These are phyloP conservation scores for Sequoiadendron giganteum DNA, from an alignment of 75 land plant genomes.

Conservation along the genomic window DNA sequence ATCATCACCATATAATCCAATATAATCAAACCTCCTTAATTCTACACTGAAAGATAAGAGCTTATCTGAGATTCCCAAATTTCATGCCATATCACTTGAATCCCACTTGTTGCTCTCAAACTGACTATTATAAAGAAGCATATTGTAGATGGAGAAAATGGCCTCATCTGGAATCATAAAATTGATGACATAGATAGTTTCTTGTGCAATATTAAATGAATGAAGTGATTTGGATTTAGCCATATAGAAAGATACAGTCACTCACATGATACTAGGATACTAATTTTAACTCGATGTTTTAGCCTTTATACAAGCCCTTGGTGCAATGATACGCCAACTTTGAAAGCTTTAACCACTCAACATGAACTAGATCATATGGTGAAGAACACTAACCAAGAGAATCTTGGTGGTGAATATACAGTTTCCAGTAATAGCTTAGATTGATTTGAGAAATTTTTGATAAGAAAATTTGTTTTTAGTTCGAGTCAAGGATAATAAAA, in stretches of 20 bases:
- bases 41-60: too few species aligned
- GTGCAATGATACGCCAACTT: background rate
- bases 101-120: too few species aligned
- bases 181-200: too few species aligned
- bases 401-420: background rate
- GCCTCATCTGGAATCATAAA: too few species aligned
- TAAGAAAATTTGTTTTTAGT: constrained; percentile 13
- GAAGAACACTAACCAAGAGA: background rate
- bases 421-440: background rate
- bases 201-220: too few species aligned
- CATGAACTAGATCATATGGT: background rate
- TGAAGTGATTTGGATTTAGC: background rate
- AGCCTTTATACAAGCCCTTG: background rate
- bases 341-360: background rate
- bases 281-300: background rate
- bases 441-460: background rate
- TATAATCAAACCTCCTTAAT: too few species aligned
- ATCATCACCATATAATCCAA: too few species aligned
- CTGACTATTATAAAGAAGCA: too few species aligned
- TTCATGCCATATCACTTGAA: too few species aligned
- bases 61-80: too few species aligned
- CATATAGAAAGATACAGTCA: background rate
- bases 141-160: too few species aligned
- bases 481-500: background rate
- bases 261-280: background rate